A percentile compares a stretch with the other conserved stretches of the same genome.
Conservation (phyloP, 768 basidiomycete genomes). For the Scleroderma bovista region DNA sequence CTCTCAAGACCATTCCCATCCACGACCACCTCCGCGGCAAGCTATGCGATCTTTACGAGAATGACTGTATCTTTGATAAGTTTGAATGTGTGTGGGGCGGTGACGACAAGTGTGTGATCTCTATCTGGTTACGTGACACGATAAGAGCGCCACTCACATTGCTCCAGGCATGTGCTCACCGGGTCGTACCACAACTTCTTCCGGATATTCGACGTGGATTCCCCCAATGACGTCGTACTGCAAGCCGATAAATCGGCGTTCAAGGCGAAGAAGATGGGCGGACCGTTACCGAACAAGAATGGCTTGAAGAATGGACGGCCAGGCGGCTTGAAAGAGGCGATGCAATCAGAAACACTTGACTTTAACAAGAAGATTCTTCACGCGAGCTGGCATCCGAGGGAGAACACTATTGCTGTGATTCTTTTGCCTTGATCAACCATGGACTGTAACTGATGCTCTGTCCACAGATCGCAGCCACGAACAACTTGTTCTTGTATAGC, state of each 20-base stretch:
- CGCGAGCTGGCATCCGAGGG: slow-evolving; percentile 95
- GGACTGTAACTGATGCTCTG: background rate
- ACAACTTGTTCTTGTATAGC: slow-evolving; percentile 12
- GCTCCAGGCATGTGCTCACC: slow-evolving; percentile 84
- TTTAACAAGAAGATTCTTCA: slow-evolving; percentile 98
- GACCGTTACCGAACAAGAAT: slow-evolving; percentile 66
- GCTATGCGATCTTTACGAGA: slow-evolving; percentile 97
- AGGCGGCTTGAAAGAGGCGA: slow-evolving; percentile 68
- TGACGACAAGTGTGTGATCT: slow-evolving; percentile 79
- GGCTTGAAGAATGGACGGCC: slow-evolving; percentile 73
- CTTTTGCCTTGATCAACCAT: slow-evolving; percentile 14
- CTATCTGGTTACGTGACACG: slow-evolving; percentile 4
- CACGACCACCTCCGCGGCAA: slow-evolving; percentile 97
- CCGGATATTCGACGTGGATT: slow-evolving; percentile 96
- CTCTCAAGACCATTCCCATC: slow-evolving; percentile 96
- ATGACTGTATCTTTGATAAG: slow-evolving; percentile 99
- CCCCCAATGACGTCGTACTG: slow-evolving; percentile 81
- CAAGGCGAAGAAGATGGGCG: slow-evolving; percentile 98
- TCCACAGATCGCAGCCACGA: background rate
- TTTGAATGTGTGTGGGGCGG: slow-evolving; percentile 99
- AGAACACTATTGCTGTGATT: slow-evolving; percentile 96
- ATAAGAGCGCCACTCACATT: slow-evolving; percentile 7
- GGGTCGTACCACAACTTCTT: slow-evolving; percentile 99
- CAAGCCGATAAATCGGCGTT: slow-evolving; percentile 99
- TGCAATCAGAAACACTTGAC: slow-evolving; percentile 82